These are phyloP conservation scores for Termitomyces sp. DNA, from an alignment of 768 basidiomycete genomes.

Conservation along the genomic window DNA sequence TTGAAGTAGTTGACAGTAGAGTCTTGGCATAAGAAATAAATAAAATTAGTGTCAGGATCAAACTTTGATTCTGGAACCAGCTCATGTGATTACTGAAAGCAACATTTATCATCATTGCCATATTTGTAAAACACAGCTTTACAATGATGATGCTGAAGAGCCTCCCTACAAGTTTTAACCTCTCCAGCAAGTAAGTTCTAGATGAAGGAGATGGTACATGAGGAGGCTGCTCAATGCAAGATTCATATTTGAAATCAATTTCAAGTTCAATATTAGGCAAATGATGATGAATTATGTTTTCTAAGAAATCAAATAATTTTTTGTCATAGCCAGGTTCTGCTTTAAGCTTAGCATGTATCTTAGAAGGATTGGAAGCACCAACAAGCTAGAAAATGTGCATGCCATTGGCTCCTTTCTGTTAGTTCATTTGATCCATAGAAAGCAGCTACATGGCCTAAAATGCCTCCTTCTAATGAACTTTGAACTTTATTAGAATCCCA, in stretches of 20 bases:
- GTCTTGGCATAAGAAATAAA: constrained; percentile 27
- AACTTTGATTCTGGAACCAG: not conserved
- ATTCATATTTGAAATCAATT: not conserved
- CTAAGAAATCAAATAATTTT: not conserved
- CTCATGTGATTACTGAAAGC: not conserved
- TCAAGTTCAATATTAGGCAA: not conserved
- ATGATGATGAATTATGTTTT: not conserved
- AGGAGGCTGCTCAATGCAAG: not conserved
- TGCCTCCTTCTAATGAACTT: not conserved
- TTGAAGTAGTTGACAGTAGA: constrained; percentile 29
- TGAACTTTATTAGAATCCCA: constrained; percentile 23
- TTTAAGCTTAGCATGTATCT: constrained; percentile 23
- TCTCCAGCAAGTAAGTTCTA: not conserved
- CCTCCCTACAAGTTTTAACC: not conserved
- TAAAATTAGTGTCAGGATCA: constrained; percentile 22
- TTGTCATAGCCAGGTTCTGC: not conserved
- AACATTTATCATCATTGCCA: not conserved
- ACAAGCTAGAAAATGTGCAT: constrained; percentile 30
- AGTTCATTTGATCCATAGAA: constrained; percentile 26
- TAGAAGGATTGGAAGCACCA: constrained; percentile 28
- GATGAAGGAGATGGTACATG: not conserved
- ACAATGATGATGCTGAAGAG: not conserved
- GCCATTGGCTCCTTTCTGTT: constrained; percentile 25
- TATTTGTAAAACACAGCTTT: not conserved
- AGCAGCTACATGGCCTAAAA: constrained; percentile 28